Conservation (phyloP, 768 basidiomycete species). For the Galerina marginata region DNA sequence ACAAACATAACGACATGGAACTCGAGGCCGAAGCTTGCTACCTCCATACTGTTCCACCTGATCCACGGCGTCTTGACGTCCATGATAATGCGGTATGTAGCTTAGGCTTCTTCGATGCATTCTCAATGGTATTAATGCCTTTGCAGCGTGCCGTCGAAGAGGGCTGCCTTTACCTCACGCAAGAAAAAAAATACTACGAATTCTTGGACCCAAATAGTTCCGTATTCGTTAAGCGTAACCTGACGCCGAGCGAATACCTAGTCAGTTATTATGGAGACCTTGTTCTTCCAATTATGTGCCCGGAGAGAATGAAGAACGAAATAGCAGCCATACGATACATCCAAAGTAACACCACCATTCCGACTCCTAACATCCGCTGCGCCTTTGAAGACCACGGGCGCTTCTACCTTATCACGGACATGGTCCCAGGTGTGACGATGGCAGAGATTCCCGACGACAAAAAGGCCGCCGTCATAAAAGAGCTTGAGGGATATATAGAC, state of each 20-base stretch:
- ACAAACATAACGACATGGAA: too few species aligned
- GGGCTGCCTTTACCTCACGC: too few species aligned
- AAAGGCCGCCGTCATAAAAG: background rate
- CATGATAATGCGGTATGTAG: too few species aligned
- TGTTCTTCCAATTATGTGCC: background rate
- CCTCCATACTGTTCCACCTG: too few species aligned
- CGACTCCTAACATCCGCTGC: slow-evolving; percentile 3
- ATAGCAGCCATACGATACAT: slow-evolving; percentile 4
- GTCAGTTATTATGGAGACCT: background rate
- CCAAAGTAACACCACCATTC: slow-evolving; percentile 1
- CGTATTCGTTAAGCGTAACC: slow-evolving; percentile 1
- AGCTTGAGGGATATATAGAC: background rate
- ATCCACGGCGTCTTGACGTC: too few species aligned
- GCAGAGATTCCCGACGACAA: background rate
- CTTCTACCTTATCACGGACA: slow-evolving; percentile 2
- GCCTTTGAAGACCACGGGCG: slow-evolving; percentile 6
- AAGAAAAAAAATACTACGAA: too few species aligned
- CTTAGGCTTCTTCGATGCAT: too few species aligned
- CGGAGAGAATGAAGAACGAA: slow-evolving; percentile 8
- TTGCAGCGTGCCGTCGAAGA: too few species aligned
- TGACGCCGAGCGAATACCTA: slow-evolving; percentile 3
- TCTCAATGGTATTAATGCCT: too few species aligned
- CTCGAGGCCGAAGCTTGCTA: too few species aligned
- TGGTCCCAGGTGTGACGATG: background rate
- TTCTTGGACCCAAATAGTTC: background rate